Base-by-base conservation (phyloP, 2,329 filamentous ascomycete genomes). In the Diplodia intermedia region DNA sequence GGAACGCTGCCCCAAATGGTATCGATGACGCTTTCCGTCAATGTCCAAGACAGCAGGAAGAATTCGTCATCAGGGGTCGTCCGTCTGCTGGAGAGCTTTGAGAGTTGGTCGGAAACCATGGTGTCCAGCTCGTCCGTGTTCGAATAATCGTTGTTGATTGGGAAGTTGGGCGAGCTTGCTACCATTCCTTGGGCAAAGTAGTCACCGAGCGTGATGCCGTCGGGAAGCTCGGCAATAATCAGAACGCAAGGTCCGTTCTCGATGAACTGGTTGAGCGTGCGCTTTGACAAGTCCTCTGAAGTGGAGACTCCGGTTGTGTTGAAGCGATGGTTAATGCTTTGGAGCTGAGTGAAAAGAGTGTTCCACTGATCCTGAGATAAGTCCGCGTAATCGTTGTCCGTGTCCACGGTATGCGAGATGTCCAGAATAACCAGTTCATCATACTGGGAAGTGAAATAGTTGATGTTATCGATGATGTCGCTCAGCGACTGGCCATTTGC, bases 351-450 rank as follows among this genome's bases (percentile, higher is more conserved):
- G 65, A 84, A 82, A 47, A 84, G 79, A n/a, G 76, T 72, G 71
- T 80, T 77, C 74, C 80, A 80, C 33, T 84, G 79, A 26, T 73
- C 71, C 20, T 79, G 71, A 8, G 73, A 74, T 67, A 84, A 80
- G 66, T 79, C 72, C 40, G 72, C 74, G 69, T 79, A 80, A 33
- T 76, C 70, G 56, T 79, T 72, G 53, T 80, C 77, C 4, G 80
- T 80, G 69, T 83, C 79, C 15, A 82, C 72, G 4, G 80, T 81
- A 54, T 84, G 83, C 18, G 79, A 79, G n/a, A 85, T 73, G 40
- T 81, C 78, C 65, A 85, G 76, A 68, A 85, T 80, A 63, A 85
- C 75, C 62, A 85, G 75, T 69, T 85, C 83, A 12, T 80, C 71
- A 70, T 81, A 80, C 23, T 82, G 74, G 6, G 73, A 69, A 1